Evolutionary conservation across 108 stramenopile genomes (phyloP).

Genomic region (Cyclostephanos tholiformis): DNA sequence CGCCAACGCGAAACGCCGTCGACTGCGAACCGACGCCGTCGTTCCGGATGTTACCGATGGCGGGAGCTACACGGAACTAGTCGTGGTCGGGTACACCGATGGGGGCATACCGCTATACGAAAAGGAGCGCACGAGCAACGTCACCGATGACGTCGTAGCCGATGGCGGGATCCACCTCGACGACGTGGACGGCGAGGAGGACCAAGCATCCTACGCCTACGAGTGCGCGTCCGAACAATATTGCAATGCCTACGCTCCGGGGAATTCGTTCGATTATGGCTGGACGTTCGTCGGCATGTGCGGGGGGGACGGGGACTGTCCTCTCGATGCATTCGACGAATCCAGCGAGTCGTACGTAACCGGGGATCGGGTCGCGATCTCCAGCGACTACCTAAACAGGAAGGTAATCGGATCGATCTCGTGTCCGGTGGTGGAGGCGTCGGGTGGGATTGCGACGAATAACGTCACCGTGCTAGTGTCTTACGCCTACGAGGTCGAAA

Average conservation of each 20-base stretch:
- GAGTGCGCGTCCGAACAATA: constrained; percentile 1
- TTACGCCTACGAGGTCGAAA: constrained; percentile 44
- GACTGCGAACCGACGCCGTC: not conserved
- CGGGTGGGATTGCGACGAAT: not conserved
- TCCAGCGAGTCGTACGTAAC: not conserved
- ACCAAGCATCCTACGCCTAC: not conserved
- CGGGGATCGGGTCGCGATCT: not conserved
- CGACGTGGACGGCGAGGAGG: not conserved
- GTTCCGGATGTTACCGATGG: not conserved
- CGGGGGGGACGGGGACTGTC: not conserved
- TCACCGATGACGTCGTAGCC: not conserved
- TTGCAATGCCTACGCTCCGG: constrained; percentile 9
- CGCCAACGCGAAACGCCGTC: not conserved
- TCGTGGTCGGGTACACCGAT: constrained; percentile 6
- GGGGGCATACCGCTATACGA: not conserved
- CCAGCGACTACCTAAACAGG: not conserved
- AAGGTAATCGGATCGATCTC: constrained; percentile 16
- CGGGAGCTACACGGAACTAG: not conserved
- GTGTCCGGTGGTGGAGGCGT: constrained; percentile 4
- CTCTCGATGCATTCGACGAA: not conserved
- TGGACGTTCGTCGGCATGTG: constrained; percentile 10
- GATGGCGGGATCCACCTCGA: not conserved
- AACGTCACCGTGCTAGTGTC: constrained; percentile 3
- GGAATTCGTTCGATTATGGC: constrained; percentile 3
- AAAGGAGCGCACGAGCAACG: not conserved